Percentiles rank a stretch among this genome's conserved stretches.
phyloP scores from a whole-genome alignment of 208 protist genomes.

The Crithidia acanthocephali region DNA sequence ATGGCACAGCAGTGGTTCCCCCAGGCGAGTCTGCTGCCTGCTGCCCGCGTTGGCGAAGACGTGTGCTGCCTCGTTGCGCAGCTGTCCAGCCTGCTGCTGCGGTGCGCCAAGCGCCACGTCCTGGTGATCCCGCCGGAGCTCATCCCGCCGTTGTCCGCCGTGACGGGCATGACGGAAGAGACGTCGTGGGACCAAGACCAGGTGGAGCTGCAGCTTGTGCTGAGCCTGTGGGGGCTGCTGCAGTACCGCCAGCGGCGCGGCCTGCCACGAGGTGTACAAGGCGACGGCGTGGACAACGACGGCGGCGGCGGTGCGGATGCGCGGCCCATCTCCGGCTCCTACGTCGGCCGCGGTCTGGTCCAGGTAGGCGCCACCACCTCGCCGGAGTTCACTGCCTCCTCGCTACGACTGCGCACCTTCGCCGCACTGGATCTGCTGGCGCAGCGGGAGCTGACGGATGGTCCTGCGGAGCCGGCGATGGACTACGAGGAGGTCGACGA shows the following conservation, averaged over 20 bases:
- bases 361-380: conserved; percentile 6
- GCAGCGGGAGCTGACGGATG: conserved; percentile 9
- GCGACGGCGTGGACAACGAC: not conserved
- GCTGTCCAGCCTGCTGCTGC: conserved; percentile 59
- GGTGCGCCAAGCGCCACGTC: conserved; percentile 42
- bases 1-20: conserved; percentile 26
- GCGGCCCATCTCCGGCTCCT: conserved; percentile 7
- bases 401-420: conserved; percentile 24
- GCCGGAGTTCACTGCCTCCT: conserved; percentile 12
- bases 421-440: conserved; percentile 15
- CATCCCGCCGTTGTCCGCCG: conserved; percentile 24
- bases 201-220: conserved; percentile 33
- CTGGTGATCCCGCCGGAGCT: conserved; percentile 26
- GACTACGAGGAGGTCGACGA: conserved; percentile 33
- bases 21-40: conserved; percentile 4
- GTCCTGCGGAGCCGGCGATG: conserved; percentile 5
- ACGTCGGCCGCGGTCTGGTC: conserved; percentile 4
- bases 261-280: conserved; percentile 6
- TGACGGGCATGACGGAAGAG: conserved; percentile 37
- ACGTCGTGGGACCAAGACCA: conserved; percentile 25
- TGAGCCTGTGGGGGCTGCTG: conserved; percentile 36
- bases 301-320: not conserved
- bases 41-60: conserved; percentile 18
- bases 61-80: conserved; percentile 43
- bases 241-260: conserved; percentile 33